Base-by-base conservation (phyloP, 2,329 filamentous ascomycete genomes). In the Trichoderma simmonsii region DNA sequence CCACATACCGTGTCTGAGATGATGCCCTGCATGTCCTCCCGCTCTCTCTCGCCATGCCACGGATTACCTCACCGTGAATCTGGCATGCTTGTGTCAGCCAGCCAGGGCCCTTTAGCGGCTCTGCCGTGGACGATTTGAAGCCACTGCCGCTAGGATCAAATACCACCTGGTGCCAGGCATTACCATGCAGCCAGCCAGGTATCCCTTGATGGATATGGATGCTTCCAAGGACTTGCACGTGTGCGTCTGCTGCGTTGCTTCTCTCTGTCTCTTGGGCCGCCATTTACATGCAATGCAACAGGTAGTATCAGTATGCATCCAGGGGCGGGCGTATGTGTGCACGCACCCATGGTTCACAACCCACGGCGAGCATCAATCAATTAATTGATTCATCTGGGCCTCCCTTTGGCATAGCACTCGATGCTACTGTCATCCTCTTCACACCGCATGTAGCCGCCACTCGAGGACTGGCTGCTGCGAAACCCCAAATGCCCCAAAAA, bases 261-360 rank as follows among this genome's bases (percentile, higher is more conserved):
- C 15, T 39, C 30, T 60, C 28, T 21, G 28, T 32, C 57, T 36
- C 59, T 61, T 36, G 4, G 18, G n/a, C n/a, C 32, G 26, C 30
- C 59, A 21, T 51, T 15, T 48, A 48, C 43, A 48, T 21, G 43
- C 15, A 21, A 51, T 21, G 43, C 43, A 51, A 51, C 43, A 21
- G 39, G 39, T 43, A 9, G 39, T 43, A 43, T n/a, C 3, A 43
- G 39, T n/a, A 43, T 43, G 39, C 39, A 43, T 43, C 39, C 39
- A 36, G 60, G 18, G 34, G 8, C 15, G 8, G 24, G 56, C 36
- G n/a, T 61, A 14, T 24, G 21, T 21, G 66, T 36, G 66, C 66
- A 70, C 66, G 57, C 57, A 15, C 66, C 66, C 66, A 70, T n/a
- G 66, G 66, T 70, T 70, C 66, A 28, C 36, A 32, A 36, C 48